Evolutionary conservation across 2,329 filamentous ascomycete species (phyloP), one percentile per base, ranked within the genome.

Genomic region (Anthostomella pinea): DNA sequence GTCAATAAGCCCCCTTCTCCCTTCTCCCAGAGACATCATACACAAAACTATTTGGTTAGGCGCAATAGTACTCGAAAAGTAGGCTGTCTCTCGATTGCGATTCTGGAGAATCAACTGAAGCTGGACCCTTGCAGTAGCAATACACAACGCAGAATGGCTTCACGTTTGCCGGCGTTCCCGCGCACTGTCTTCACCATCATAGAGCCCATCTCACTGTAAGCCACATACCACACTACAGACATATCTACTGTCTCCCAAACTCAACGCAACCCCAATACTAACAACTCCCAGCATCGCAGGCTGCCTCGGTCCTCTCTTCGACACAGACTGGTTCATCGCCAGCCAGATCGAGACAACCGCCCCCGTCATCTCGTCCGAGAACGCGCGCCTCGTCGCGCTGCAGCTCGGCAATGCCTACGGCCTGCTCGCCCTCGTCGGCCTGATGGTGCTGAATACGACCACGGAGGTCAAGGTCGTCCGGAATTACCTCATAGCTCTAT

Each of bases 371-470:
- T 54, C 63, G 18, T 67, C 69, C 29, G 64, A 65, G 31, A 68
- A 70, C 48, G 68, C 69, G 43, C 67, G 73, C 26, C 66, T 82
- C n/a, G 63, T 86, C 18, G 75, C 79, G 29, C 70, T 76, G 49
- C 81, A 88, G 62, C 69, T 88, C 11, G 83, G 81, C 28, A 88
- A 88, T 51, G 58, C 80, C 14, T 87, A 87, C 51, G 71, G 81
- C 1, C 68, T 87, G 9, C 66, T 86, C 30, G 79, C 75, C 43
- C 65, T 87, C 39, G 58, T 86, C 4, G 83, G 79, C 3, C 54
- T 85, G 6, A 79, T 73, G 4, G 70, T 87, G 11, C 66, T 86
- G 9, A 77, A 79, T 53, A 73, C 76, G 5, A 84, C 79, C 2
- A 75, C 66, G 10, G 83, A 88, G 63, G 60, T 76, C 35, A 78